Percentiles rank a stretch among this genome's conserved stretches.
Evolutionary conservation across 1,284 basidiomycete genomes (phyloP).

Genomic region (Trametes hirsuta): DNA sequence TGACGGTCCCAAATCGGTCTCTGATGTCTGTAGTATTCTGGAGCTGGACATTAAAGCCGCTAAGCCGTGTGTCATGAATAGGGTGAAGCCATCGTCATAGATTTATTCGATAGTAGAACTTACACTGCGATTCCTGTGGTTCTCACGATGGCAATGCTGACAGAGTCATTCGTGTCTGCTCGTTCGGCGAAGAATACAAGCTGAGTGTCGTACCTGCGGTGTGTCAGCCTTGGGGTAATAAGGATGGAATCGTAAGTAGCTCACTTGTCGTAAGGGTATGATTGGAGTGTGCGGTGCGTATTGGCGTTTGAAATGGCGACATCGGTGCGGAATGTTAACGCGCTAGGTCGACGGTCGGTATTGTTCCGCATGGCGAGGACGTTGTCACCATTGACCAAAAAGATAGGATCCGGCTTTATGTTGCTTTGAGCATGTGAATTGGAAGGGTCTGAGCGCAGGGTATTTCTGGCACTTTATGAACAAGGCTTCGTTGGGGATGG

Average conservation of each 20-base stretch:
- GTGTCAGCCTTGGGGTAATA: background rate
- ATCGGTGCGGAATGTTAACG: slow-evolving; percentile 26
- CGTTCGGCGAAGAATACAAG: too few relatives aligned
- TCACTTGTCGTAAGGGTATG: slow-evolving; percentile 30
- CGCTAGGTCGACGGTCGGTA: slow-evolving; percentile 19
- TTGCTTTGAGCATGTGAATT: slow-evolving; percentile 11
- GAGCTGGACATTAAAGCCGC: slow-evolving; percentile 28
- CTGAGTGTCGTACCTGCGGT: background rate
- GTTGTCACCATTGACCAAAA: slow-evolving; percentile 23
- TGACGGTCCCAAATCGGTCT: slow-evolving; percentile 16
- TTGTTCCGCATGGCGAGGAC: slow-evolving; percentile 16
- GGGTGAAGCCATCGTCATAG: background rate
- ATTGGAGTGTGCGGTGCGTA: slow-evolving; percentile 24
- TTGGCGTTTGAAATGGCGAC: slow-evolving; percentile 24
- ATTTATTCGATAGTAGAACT: background rate
- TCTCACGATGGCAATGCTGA: slow-evolving; percentile 16
- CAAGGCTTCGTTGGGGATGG: background rate
- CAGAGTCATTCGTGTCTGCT: slow-evolving; percentile 10
- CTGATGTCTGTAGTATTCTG: slow-evolving; percentile 9
- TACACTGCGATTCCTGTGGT: slow-evolving; percentile 28
- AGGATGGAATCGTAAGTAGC: background rate
- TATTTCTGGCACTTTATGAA: slow-evolving; percentile 13
- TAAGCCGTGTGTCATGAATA: background rate
- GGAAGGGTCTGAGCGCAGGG: slow-evolving; percentile 4
- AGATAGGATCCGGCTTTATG: slow-evolving; percentile 22